Evolutionary conservation across 768 basidiomycete species (phyloP), one percentile per base, ranked within the genome.

Genomic region (Tricholoma terreum): DNA sequence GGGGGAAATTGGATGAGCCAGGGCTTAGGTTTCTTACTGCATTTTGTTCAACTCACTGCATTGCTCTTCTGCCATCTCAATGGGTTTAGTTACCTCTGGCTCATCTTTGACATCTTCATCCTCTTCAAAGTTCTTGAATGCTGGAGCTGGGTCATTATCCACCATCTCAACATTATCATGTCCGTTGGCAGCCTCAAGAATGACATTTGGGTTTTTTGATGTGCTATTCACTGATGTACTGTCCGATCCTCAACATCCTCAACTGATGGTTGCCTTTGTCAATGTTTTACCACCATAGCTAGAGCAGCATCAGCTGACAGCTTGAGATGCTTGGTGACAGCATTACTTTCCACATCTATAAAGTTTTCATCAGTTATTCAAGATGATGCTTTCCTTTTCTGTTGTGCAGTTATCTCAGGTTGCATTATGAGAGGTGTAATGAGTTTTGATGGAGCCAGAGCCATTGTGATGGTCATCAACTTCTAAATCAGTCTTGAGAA

Each of bases 291-390:
- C 5, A 14, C 5, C 14, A 15, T 14, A 43, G 42, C 42, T 14
- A 5, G 14, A n/a, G 42, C 42, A 43, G 42, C 21, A 33, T 33
- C 31, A n/a, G n/a, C n/a, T n/a, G n/a, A 33, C 42, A 43, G 11
- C 42, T 43, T 22, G 49, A 50, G 49, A 33, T 12, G 14, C 49
- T 50, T 50, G 30, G 49, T 50, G 49, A 50, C 49, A 50, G 33
- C 49, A 50, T 50, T 50, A 21, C 6, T 43, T 14, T 43, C 14
- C 5, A 14, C 42, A 43, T 14, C 42, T 7, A 43, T 21, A 15
- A 43, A 43, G 42, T 43, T 43, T 5, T 43, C 42, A 43, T 43
- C 42, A 43, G 42, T 43, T 5, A 43, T 43, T 17, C 31, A 12
- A 24, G 22, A 49, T 24, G 46, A 49, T 12, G 46, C 46, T 49